These are phyloP conservation scores for Fagopyrum tataricum DNA, from an alignment of 148 eudicot species.

Conservation along the genomic window DNA sequence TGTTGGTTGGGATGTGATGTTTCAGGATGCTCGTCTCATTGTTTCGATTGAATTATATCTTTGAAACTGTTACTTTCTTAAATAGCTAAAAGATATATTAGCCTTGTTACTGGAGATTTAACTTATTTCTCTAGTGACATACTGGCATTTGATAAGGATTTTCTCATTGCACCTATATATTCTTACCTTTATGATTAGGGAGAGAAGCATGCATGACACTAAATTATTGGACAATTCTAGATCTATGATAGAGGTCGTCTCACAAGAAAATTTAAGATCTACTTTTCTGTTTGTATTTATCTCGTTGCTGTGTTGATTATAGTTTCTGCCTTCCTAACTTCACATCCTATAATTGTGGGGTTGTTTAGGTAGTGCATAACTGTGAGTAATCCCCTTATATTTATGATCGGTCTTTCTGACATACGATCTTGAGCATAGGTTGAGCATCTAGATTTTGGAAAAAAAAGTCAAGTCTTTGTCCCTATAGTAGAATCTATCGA, in stretches of 20 bases:
- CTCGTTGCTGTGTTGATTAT: not conserved
- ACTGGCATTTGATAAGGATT: not conserved
- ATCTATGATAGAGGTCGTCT: not conserved
- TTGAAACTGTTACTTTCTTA: not conserved
- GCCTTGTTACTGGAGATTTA: not conserved
- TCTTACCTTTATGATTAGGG: not conserved
- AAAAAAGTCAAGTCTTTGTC: too few species aligned
- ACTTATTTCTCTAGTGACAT: not conserved
- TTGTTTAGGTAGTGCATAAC: not conserved
- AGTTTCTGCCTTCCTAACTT: not conserved
- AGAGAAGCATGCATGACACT: not conserved
- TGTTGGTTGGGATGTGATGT: not conserved
- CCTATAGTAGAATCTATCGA: too few species aligned
- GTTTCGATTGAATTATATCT: not conserved
- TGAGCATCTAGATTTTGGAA: too few species aligned
- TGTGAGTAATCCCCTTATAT: not conserved
- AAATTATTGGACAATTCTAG: not conserved
- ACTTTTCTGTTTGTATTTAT: slow-evolving; percentile 5
- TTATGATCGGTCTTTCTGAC: not conserved
- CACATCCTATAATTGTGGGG: not conserved
- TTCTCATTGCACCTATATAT: not conserved
- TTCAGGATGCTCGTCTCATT: not conserved
- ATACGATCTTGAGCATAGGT: too few species aligned
- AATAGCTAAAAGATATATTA: too few species aligned
- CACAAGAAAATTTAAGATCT: not conserved